These are phyloP conservation scores for Leishmania lainsoni DNA, from an alignment of 208 protist species.

Conservation along the genomic window DNA sequence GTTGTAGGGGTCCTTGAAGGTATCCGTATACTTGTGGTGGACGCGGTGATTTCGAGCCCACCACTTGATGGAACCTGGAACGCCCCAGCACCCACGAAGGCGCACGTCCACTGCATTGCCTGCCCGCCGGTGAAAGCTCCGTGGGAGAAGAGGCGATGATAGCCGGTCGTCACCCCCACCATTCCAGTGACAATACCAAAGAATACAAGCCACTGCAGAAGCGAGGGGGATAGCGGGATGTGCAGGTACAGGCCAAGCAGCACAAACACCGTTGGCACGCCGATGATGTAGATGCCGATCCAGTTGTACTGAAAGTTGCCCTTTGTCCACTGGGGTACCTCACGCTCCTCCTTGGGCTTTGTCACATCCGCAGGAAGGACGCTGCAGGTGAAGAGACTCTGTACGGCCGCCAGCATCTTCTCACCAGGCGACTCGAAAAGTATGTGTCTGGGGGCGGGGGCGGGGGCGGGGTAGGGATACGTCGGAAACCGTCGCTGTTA, in stretches of 20 bases:
- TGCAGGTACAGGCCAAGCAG: conserved; percentile 31
- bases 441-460: background rate
- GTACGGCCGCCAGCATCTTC: conserved; percentile 1
- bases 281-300: conserved; percentile 43
- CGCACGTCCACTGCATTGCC: conserved; percentile 65
- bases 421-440: background rate
- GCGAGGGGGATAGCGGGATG: conserved; percentile 25
- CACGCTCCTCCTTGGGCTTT: conserved; percentile 35
- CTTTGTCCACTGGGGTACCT: conserved; percentile 43
- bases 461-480: background rate
- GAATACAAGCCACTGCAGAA: conserved; percentile 31
- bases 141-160: conserved; percentile 90
- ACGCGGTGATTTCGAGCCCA: conserved; percentile 91
- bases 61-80: conserved; percentile 89
- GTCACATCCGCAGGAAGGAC: conserved; percentile 5
- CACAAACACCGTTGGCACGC: conserved; percentile 27
- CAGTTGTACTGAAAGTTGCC: conserved; percentile 53
- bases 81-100: conserved; percentile 68
- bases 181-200: conserved; percentile 72
- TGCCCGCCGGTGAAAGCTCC: conserved; percentile 58
- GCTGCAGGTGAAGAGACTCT: conserved; percentile 12
- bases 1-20: conserved; percentile 88
- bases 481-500: background rate
- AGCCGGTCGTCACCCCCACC: conserved; percentile 85
- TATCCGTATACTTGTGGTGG: conserved; percentile 90